Evolutionary conservation across 2,329 filamentous ascomycete genomes (phyloP).

Genomic region (Aspergillus pseudonomiae): DNA sequence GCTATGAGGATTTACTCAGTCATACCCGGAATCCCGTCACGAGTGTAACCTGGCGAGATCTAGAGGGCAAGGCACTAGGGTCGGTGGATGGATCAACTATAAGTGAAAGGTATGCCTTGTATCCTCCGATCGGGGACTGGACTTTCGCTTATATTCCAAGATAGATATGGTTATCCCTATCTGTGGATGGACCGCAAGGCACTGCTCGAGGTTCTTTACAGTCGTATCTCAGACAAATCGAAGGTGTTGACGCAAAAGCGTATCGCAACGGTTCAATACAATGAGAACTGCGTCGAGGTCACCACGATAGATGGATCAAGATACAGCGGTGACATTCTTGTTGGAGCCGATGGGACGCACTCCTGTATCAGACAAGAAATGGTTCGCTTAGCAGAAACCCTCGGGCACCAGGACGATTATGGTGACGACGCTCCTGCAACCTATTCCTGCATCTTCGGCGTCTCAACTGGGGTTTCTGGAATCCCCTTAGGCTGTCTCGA

Average conservation of each 20-base stretch:
- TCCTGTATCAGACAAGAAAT: conserved; percentile 42
- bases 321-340: conserved; percentile 35
- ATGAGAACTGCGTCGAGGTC: conserved; percentile 9
- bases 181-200: conserved; percentile 29
- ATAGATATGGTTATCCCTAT: conserved; percentile 26
- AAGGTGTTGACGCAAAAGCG: conserved; percentile 23
- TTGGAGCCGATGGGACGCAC: conserved; percentile 49
- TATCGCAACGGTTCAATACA: conserved; percentile 12
- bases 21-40: neutral
- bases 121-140: neutral
- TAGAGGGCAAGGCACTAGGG: neutral
- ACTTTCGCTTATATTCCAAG: neutral
- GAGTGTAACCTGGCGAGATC: neutral
- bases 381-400: conserved; percentile 23
- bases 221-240: conserved; percentile 27
- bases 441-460: conserved; percentile 14
- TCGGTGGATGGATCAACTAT: neutral
- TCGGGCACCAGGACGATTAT: conserved; percentile 15
- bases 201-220: conserved; percentile 27
- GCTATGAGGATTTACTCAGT: neutral
- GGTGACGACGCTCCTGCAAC: conserved; percentile 16
- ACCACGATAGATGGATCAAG: conserved; percentile 16
- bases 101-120: neutral
- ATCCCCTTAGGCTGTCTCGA: conserved; percentile 1
- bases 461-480: neutral